Conservation (phyloP, 306 rosid species). For the Vigna trinervia region DNA sequence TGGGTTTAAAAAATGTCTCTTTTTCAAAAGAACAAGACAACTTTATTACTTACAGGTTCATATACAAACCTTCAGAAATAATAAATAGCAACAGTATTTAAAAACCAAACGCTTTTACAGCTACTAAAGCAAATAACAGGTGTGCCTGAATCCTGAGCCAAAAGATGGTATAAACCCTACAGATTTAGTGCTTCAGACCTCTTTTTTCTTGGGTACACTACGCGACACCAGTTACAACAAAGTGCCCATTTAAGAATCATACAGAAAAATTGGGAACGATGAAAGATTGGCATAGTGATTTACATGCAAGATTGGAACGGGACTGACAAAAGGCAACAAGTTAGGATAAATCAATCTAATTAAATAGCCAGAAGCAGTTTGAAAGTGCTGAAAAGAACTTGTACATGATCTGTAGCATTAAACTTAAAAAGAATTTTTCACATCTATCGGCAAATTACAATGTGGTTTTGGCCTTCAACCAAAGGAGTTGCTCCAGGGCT, state of each 20-base stretch:
- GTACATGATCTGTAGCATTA: constrained; percentile 40
- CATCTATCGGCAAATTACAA: constrained; percentile 49
- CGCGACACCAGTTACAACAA: too few relatives aligned
- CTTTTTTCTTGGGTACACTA: too few relatives aligned
- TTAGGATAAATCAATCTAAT: constrained; percentile 41
- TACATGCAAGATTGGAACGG: constrained; percentile 5
- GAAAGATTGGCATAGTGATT: not conserved
- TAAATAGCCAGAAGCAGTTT: constrained; percentile 42
- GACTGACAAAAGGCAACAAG: constrained; percentile 24
- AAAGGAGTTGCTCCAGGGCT: constrained; percentile 43
- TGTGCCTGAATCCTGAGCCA: not conserved
- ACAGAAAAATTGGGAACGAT: not conserved
- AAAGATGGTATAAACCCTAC: not conserved
- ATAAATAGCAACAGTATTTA: too few relatives aligned
- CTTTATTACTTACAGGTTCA: not conserved
- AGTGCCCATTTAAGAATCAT: too few relatives aligned
- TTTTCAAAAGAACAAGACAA: not conserved
- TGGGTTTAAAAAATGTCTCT: not conserved
- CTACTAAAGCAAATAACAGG: not conserved
- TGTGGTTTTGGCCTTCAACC: constrained; percentile 41
- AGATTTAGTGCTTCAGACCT: not conserved
- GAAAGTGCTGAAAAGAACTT: constrained; percentile 32
- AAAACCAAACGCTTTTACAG: not conserved
- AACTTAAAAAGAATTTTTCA: constrained; percentile 34
- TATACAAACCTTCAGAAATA: not conserved